Evolutionary conservation across 169 alveolate genomes (phyloP), one percentile per base, ranked within the genome.

Genomic region (Cytauxzoon felis): DNA sequence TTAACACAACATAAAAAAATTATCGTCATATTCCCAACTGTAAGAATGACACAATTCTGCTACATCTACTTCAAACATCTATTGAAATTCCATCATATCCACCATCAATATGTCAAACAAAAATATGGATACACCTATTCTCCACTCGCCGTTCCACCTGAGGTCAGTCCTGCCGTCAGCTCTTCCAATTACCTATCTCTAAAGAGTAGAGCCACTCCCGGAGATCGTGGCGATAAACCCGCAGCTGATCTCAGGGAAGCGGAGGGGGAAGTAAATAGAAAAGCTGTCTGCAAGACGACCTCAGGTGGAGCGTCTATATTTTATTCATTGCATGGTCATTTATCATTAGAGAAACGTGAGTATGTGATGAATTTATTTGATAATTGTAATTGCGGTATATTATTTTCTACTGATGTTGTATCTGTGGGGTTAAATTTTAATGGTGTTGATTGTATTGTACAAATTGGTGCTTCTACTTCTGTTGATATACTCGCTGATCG

Each of bases 31-130:
- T 76, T 66, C 40, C 86, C 86, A 3, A 76, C 86, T 9, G 86
- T 76, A 24, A 65, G 68, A 47, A 64, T 76, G 86, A 29, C 72
- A 26, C 86, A 76, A 23, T 76, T 76, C 50, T 63, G 79, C 40
- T 73, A 73, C 49, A 34, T 73, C 24, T 73, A 53, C 51, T 50
- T 73, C 27, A 73, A 73, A 21, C 84, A 73, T 24, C 36, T 24
- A 11, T 19, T 61, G 50, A 21, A 29, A 42, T 13, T 49, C 1
- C 30, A 23, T 6, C 27, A 11, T 48, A 11, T 13, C 57, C n/a
- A 13, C 11, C 11, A 27, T 23, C 4, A 51, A 51, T 47, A 13
- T 29, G 29, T 4, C 29, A 23, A 51, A 51, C 29, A 32, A 23
- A 19, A 43, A 7, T 7, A n/a, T n/a, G n/a, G n/a, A n/a, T 7